Evolutionary conservation across 768 basidiomycete species (phyloP).

Genomic region (Omphalotus guepiniiformis): DNA sequence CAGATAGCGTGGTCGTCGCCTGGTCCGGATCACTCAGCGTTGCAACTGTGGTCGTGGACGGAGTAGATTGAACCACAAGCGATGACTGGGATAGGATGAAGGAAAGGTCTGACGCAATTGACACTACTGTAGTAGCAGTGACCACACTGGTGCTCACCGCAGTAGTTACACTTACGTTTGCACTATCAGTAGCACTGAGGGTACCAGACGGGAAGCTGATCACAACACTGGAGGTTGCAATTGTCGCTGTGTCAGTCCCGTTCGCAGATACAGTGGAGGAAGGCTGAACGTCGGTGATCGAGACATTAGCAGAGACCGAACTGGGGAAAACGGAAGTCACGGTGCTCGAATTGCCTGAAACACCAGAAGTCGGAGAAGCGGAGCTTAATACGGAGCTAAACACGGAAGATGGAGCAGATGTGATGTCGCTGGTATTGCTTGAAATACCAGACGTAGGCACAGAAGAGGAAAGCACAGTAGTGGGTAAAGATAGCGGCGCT

Average conservation of each 20-base stretch:
- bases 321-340: constrained; percentile 12
- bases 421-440: neutral
- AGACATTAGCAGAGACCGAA: neutral
- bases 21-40: constrained; percentile 41
- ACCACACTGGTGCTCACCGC: constrained; percentile 10
- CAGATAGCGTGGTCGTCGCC: constrained; percentile 31
- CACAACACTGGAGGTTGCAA: neutral
- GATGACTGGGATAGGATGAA: constrained; percentile 42
- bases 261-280: neutral
- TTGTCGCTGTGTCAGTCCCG: neutral
- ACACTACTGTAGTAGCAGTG: constrained; percentile 17
- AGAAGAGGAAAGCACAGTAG: neutral
- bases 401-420: neutral
- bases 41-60: constrained; percentile 21
- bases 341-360: no score
- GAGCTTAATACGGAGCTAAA: constrained; percentile 3
- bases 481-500: neutral
- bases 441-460: neutral
- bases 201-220: constrained; percentile 3
- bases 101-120: constrained; percentile 37
- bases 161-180: constrained; percentile 5
- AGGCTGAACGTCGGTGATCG: neutral
- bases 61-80: constrained; percentile 32
- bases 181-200: constrained; percentile 1
- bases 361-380: neutral